Percentiles rank a stretch among this genome's conserved stretches.
phyloP scores from a whole-genome alignment of 148 eudicot species.

The Chenopodium album region DNA sequence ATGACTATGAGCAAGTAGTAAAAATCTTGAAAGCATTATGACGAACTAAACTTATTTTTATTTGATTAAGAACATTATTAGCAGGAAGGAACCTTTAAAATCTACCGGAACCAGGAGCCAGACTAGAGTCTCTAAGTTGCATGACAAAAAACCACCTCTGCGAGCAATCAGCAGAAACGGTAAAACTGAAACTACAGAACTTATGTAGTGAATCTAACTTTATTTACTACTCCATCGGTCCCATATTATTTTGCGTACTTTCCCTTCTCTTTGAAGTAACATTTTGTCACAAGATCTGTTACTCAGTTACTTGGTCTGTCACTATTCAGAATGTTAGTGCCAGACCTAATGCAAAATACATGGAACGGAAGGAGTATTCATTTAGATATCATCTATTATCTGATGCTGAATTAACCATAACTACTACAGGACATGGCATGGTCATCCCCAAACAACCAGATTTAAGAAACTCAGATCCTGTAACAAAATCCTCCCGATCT shows the following conservation, averaged over 20 bases:
- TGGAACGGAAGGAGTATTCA: neutral
- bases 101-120: conserved; percentile 25
- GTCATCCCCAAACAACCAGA: neutral
- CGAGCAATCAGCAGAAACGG: conserved; percentile 10
- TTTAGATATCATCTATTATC: neutral
- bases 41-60: conserved; percentile 18
- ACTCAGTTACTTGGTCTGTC: neutral
- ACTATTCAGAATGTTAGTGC: neutral
- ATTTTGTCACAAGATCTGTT: no score
- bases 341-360: neutral
- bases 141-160: conserved; percentile 22
- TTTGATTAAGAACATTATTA: conserved; percentile 24
- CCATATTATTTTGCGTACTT: neutral
- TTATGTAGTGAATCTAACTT: conserved; percentile 16
- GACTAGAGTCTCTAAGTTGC: conserved; percentile 21
- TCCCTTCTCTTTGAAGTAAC: no score
- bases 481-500: neutral
- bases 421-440: conserved; percentile 27
- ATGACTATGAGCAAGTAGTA: neutral
- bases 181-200: conserved; percentile 23
- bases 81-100: conserved; percentile 33
- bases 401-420: neutral
- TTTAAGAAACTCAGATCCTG: neutral
- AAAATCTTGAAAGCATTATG: neutral
- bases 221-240: neutral